A percentile compares a stretch with the other conserved stretches of the same genome.
phyloP scores from a whole-genome alignment of 495 filamentous ascomycete genomes.

The Aspergillus homomorphus region DNA sequence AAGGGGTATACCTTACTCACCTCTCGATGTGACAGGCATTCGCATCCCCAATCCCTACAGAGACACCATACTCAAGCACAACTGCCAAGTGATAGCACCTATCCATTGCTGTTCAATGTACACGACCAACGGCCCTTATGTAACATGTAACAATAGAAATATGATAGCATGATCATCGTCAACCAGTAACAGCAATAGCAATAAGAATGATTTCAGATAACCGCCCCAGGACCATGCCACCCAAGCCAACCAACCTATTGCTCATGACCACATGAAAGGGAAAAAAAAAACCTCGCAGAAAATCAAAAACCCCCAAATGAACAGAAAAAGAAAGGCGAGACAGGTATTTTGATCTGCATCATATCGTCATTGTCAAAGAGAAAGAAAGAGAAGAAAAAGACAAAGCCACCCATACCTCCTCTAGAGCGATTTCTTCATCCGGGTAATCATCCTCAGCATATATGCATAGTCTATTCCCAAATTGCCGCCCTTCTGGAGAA shows the following conservation, averaged over 20 bases:
- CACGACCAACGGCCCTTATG: constrained; percentile 1
- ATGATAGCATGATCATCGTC: background rate
- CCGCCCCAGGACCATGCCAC: constrained; percentile 28
- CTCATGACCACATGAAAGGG: constrained; percentile 26
- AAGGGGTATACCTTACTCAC: too few relatives aligned
- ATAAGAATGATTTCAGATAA: constrained; percentile 22
- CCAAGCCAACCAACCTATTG: constrained; percentile 26
- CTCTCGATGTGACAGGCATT: too few relatives aligned
- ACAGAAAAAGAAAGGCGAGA: constrained; percentile 15
- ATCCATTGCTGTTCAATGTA: background rate
- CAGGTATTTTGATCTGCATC: constrained; percentile 18
- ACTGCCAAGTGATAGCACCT: background rate
- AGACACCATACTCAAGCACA: background rate
- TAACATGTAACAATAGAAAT: constrained; percentile 5
- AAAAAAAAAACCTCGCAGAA: constrained; percentile 14
- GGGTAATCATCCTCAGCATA: constrained; percentile 22
- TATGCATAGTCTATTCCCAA: constrained; percentile 27
- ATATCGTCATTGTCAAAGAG: constrained; percentile 20
- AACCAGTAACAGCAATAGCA: constrained; percentile 5
- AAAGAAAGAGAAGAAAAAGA: constrained; percentile 13
- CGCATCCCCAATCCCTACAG: too few relatives aligned
- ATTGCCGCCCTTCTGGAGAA: constrained; percentile 24
- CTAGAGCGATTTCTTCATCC: constrained; percentile 23
- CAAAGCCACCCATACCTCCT: constrained; percentile 25
- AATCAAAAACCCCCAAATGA: constrained; percentile 8